Percentiles rank a stretch among this genome's conserved stretches.
Evolutionary conservation across 805 yeast genomes (phyloP).

Genomic region (Limtongia smithiae): DNA sequence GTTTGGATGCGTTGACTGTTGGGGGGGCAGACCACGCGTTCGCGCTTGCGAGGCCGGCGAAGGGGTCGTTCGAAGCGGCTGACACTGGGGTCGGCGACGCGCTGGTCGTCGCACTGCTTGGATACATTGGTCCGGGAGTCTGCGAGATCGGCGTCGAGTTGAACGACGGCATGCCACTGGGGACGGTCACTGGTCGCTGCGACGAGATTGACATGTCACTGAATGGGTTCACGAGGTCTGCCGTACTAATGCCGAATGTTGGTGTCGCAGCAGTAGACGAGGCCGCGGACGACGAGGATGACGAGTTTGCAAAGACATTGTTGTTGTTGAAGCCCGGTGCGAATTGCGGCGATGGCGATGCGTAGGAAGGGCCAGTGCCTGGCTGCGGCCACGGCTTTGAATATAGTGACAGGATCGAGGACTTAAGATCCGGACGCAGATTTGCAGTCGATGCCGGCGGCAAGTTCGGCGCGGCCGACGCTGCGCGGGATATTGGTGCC

Average conservation of each 20-base stretch:
- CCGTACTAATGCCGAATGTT: not conserved
- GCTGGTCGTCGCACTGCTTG: conserved; percentile 3
- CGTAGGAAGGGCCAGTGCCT: conserved; percentile 13
- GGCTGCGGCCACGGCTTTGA: conserved; percentile 53
- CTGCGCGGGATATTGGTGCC: conserved; percentile 29
- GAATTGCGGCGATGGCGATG: conserved; percentile 21
- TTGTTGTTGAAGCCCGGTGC: not conserved
- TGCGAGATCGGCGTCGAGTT: conserved; percentile 1
- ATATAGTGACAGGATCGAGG: conserved; percentile 85
- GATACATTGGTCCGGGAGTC: too few species aligned
- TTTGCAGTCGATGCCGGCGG: conserved; percentile 27
- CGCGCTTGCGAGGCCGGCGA: conserved; percentile 15
- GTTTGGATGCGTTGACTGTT: conserved; percentile 1
- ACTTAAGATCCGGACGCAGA: conserved; percentile 79
- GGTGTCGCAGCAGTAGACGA: not conserved
- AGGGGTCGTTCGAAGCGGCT: conserved; percentile 9
- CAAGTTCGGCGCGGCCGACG: conserved; percentile 19
- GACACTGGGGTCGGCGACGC: conserved; percentile 4
- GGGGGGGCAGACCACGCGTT: conserved; percentile 19
- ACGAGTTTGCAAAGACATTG: not conserved
- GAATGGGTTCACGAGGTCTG: conserved; percentile 19
- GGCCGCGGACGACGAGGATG: conserved; percentile 1
- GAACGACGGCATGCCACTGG: not conserved
- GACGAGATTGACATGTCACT: conserved; percentile 16
- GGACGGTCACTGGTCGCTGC: not conserved